Evolutionary conservation across 257 asterid species (phyloP).

Genomic region (Capsicum chinense): DNA sequence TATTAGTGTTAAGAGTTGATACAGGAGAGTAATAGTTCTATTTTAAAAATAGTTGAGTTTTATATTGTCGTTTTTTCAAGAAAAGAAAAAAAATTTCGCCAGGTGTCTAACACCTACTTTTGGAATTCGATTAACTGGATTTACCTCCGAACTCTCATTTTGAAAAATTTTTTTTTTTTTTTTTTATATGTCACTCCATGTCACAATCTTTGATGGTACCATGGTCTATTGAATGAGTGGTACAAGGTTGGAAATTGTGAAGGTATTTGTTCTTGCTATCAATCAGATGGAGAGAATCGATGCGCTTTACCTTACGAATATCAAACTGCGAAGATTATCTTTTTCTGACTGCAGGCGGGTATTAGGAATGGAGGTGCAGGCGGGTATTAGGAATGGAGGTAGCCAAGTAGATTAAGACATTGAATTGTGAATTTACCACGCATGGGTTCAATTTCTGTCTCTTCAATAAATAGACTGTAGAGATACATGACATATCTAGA

Average conservation of each 20-base stretch:
- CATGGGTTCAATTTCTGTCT: neutral
- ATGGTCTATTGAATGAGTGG: neutral
- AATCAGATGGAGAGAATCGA: neutral
- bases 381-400: neutral
- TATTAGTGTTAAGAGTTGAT: neutral
- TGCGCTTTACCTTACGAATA: neutral
- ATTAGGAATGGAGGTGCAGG: neutral
- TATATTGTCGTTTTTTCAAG: neutral
- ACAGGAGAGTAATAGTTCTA: neutral
- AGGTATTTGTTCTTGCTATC: neutral
- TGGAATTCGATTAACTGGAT: rapidly evolving
- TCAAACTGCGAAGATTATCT: neutral
- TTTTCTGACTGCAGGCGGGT: neutral
- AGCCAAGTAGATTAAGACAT: neutral
- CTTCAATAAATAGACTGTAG: too few species aligned
- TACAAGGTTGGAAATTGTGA: neutral
- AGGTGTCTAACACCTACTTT: neutral
- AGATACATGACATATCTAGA: neutral
- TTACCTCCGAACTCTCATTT: neutral
- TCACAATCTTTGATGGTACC: neutral
- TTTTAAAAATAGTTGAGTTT: neutral
- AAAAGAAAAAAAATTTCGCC: neutral
- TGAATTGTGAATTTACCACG: neutral
- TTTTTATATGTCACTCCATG: neutral
- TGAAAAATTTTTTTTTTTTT: neutral